Evolutionary conservation across 1,139 yeast species (phyloP).

Genomic region (Lodderomyces pseudojiufengensis): DNA sequence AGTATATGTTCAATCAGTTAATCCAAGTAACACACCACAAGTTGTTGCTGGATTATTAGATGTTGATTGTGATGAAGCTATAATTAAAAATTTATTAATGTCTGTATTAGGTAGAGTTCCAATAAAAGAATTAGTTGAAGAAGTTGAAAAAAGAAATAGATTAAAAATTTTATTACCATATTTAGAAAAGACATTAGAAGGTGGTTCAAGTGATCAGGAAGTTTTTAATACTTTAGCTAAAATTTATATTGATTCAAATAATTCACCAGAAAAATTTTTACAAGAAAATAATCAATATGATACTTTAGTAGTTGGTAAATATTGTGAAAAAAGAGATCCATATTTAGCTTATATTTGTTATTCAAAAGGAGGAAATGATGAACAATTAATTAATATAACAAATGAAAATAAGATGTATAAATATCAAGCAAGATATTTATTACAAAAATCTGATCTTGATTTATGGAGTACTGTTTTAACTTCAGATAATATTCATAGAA

Average conservation of each 20-base stretch:
- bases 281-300: conserved; percentile 87
- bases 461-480: conserved; percentile 80
- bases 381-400: conserved; percentile 83
- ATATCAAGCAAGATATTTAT: conserved; percentile 93
- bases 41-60: conserved; percentile 94
- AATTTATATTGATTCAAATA: conserved; percentile 95
- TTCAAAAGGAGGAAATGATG: conserved; percentile 91
- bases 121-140: conserved; percentile 79
- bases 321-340: conserved; percentile 99
- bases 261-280: conserved; percentile 94
- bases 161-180: conserved; percentile 88
- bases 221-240: conserved; percentile 94
- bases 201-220: conserved; percentile 88
- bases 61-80: conserved; percentile 92
- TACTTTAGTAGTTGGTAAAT: conserved; percentile 91
- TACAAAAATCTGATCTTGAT: conserved; percentile 74
- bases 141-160: conserved; percentile 95
- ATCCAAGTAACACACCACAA: conserved; percentile 92
- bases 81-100: conserved; percentile 74
- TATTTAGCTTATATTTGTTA: conserved; percentile 95
- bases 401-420: conserved; percentile 98
- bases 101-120: conserved; percentile 96
- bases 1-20: conserved; percentile 95
- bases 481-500: conserved; percentile 78
- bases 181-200: conserved; percentile 82